Base-by-base conservation (phyloP, 768 basidiomycete genomes). In the Krasilnikovozyma curviuscula region DNA sequence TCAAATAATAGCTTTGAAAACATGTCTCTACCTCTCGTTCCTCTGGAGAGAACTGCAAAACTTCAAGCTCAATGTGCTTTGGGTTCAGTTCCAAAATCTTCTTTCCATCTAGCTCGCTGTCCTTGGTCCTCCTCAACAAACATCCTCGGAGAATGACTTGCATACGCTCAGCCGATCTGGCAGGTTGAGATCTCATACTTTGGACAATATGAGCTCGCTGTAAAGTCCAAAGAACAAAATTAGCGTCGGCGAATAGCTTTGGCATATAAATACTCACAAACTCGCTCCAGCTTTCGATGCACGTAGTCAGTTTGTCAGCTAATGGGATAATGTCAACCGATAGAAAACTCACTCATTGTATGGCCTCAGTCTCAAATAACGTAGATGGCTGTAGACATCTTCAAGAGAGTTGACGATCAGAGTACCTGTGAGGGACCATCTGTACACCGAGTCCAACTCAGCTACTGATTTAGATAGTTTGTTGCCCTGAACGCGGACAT, bases 71-170 rank as follows among this genome's bases (percentile, higher is more conserved):
- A 30, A 42, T 29, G 8, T 29, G 25, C 63, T 78, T 79, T 13
- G 65, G 58, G 5, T 77, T 78, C 27, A 82, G 66, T 48, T 77
- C 72, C 35, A 81, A 72, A n/a, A 83, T 65, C 19, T 68, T 71
- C 59, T 75, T 74, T 7, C 80, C 81, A 56, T 80, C 76, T 9
- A 83, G 64, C 56, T 65, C 64, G 0, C 73, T 71, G 50, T 77
- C 67, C 59, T 84, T 84, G 24, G 77, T 83, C 3, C 81, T 70
- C 10, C 81, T 68, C 23, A 81, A 61, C 40, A 76, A 63, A 58
- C 73, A 74, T 0, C 68, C 60, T 12, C 59, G 56, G 40, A 79
- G 69, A 40, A 79, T 69, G 21, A 58, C 60, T 50, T 66, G 81
- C 5, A 78, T n/a, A n/a, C n/a, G n/a, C n/a, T n/a, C n/a, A n/a